These are phyloP conservation scores for Silene latifolia DNA, from an alignment of 148 eudicot genomes.

Conservation along the genomic window DNA sequence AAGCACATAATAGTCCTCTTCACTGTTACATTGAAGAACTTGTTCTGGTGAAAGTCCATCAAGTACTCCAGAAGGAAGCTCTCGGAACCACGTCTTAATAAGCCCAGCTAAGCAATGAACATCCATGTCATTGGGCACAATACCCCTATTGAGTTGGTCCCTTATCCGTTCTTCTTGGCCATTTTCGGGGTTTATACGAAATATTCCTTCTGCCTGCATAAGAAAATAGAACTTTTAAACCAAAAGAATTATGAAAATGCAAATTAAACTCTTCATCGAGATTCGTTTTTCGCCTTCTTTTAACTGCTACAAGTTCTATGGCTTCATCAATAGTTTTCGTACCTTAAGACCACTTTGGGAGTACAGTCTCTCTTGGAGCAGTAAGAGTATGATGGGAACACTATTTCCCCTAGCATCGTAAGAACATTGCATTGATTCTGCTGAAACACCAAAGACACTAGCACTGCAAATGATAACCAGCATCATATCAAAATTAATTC, in stretches of 20 bases:
- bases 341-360: slow-evolving; percentile 80
- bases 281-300: background rate
- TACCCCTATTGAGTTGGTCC: slow-evolving; percentile 74
- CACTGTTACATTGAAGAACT: slow-evolving; percentile 65
- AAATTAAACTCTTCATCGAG: background rate
- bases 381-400: slow-evolving; percentile 75
- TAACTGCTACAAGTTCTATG: background rate
- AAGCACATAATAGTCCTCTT: slow-evolving; percentile 65
- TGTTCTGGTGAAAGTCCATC: slow-evolving; percentile 86
- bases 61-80: slow-evolving; percentile 84
- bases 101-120: slow-evolving; percentile 87
- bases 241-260: background rate
- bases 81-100: slow-evolving; percentile 91
- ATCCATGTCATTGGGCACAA: slow-evolving; percentile 78
- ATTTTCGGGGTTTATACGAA: slow-evolving; percentile 87
- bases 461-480: slow-evolving; percentile 43
- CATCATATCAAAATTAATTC: background rate
- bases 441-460: slow-evolving; percentile 85
- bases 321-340: background rate
- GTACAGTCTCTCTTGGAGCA: slow-evolving; percentile 75
- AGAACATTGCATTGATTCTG: slow-evolving; percentile 89
- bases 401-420: slow-evolving; percentile 83
- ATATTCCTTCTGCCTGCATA: slow-evolving; percentile 81
- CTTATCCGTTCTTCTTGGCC: slow-evolving; percentile 69
- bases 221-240: background rate